Evolutionary conservation across 1,284 basidiomycete species (phyloP).

Genomic region (Ganoderma lingzhi): DNA sequence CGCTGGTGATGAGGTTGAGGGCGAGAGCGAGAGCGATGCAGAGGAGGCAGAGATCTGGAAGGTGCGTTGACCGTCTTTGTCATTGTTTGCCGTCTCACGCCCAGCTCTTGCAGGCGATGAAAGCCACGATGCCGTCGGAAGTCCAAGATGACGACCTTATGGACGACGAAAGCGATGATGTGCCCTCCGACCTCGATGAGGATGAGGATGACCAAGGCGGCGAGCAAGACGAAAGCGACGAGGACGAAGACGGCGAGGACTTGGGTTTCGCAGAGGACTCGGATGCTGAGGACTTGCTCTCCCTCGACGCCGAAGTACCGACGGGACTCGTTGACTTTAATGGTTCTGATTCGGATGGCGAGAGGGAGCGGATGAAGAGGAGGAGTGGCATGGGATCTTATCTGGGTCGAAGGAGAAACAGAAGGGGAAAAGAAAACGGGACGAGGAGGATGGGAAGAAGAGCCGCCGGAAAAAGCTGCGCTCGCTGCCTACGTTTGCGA

Average conservation of each 20-base stretch:
- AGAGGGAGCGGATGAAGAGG: constrained; percentile 57
- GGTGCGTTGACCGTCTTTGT: constrained; percentile 52
- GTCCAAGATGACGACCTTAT: constrained; percentile 50
- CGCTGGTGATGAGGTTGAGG: constrained; percentile 44
- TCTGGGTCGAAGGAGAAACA: constrained; percentile 36
- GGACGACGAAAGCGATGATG: constrained; percentile 47
- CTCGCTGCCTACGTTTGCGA: constrained; percentile 88
- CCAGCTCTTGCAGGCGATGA: constrained; percentile 71
- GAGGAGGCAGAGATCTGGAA: constrained; percentile 86
- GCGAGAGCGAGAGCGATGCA: constrained; percentile 47
- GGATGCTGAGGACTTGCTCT: constrained; percentile 72
- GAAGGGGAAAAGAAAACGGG: constrained; percentile 60
- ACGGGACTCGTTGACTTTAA: constrained; percentile 68
- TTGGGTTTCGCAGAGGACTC: constrained; percentile 71
- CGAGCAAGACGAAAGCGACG: constrained; percentile 42
- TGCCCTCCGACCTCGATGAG: constrained; percentile 45
- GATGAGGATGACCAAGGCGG: constrained; percentile 42
- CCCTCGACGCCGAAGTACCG: constrained; percentile 61
- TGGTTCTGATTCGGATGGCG: constrained; percentile 53
- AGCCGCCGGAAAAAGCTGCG: constrained; percentile 79
- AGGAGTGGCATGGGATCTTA: constrained; percentile 63
- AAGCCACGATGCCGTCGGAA: constrained; percentile 76
- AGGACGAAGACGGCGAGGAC: constrained; percentile 49
- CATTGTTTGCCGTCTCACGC: background rate
- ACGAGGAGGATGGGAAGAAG: constrained; percentile 49